These are phyloP conservation scores for Botrytis squamosa DNA, from an alignment of 2,329 filamentous ascomycete species.

Conservation along the genomic window DNA sequence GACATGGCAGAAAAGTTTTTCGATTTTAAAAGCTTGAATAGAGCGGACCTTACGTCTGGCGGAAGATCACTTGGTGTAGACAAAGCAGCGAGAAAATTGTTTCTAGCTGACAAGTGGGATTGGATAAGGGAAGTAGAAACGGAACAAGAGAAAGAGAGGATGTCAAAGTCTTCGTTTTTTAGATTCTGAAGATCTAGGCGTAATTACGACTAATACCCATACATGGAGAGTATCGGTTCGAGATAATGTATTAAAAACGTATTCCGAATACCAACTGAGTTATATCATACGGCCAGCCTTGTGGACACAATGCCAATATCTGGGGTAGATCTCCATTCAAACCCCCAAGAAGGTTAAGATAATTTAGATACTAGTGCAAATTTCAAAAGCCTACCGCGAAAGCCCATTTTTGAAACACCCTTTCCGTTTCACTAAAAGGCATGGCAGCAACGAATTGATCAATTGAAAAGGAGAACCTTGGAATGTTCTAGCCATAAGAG, in stretches of 20 bases:
- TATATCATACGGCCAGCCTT: neutral
- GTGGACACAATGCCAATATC: neutral
- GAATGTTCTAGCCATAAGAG: neutral
- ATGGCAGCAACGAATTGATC: neutral
- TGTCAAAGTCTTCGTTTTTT: conserved; percentile 20
- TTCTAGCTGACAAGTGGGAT: conserved; percentile 57
- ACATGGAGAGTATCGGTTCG: neutral
- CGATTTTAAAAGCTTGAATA: conserved; percentile 46
- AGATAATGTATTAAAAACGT: neutral
- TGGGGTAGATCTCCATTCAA: conserved; percentile 5
- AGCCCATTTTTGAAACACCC: neutral
- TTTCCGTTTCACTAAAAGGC: neutral
- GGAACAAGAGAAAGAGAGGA: conserved; percentile 25
- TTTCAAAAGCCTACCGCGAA: neutral
- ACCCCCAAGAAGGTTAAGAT: neutral
- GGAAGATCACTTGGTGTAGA: conserved; percentile 52
- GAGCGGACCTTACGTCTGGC: conserved; percentile 52
- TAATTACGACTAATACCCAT: neutral
- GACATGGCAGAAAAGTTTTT: conserved; percentile 27
- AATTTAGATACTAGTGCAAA: neutral
- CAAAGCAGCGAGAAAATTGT: conserved; percentile 52
- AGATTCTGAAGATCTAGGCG: conserved; percentile 14
- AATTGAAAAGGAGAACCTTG: conserved; percentile 3
- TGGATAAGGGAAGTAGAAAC: conserved; percentile 45
- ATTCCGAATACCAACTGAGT: neutral